Base-by-base conservation (phyloP, 2,329 filamentous ascomycete species). In the Claviceps purpurea region DNA sequence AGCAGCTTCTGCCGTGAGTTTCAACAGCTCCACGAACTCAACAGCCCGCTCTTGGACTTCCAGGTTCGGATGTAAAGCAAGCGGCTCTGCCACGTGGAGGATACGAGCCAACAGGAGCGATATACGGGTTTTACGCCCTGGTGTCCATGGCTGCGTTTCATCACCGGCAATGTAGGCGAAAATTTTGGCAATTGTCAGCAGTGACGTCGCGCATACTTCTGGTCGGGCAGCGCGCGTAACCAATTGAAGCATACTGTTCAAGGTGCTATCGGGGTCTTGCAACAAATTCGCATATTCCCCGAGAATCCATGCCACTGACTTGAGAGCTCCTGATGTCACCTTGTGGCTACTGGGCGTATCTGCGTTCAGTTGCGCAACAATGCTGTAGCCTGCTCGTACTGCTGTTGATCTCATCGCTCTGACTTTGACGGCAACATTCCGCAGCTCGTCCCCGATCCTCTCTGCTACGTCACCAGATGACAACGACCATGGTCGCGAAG, bases 31-130 rank as follows among this genome's bases (percentile, higher is more conserved):
- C 0, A 89, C 77, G 60, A 95, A 94, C 63, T 96, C 90, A 1
- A 96, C 90, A 3, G 90, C 85, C 52, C 93, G 81, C 66, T 97
- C 93, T 68, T 98, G 93, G 3, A 98, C 89, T 64, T 98, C 93
- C 1, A 98, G 75, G 60, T 83, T 88, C 0, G 91, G 90, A 64
- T 97, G 89, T 42, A 84, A 75, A 0, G 83, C 81, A 16, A 97
- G 68, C 1, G 83, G 79, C 60, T 97, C 90, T 22, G 95, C 72
- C 47, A 87, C 85, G 64, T 93, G 81, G 20, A 95, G 79, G 6
- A 96, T 81, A 2, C 89, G 81, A 30, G 87, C 85, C 68, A 95
- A 82, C 24, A 95, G 73, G 3, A 97, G 76, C 8, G 85, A 81
- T 38, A 86, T 81, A 56, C 82, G 82, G 0, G 85, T 84, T 64